These are phyloP conservation scores for Botryotinia globosa DNA, from an alignment of 2,329 filamentous ascomycete genomes.

Conservation along the genomic window DNA sequence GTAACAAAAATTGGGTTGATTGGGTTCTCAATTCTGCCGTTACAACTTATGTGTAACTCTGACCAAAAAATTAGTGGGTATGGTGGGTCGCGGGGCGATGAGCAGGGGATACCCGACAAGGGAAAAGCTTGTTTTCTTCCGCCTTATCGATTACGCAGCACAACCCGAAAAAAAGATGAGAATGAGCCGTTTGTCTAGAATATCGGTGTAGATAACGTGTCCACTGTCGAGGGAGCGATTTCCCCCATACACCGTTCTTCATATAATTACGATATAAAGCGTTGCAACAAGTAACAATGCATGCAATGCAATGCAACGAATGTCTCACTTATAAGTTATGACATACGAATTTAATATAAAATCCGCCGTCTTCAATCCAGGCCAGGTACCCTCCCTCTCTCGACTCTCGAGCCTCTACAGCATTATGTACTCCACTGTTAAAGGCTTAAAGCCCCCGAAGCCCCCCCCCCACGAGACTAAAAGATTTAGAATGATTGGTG, in stretches of 20 bases:
- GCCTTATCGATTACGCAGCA: constrained; percentile 15
- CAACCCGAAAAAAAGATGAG: not conserved
- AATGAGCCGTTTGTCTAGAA: not conserved
- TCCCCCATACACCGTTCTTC: not conserved
- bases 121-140: constrained; percentile 12
- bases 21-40: not conserved
- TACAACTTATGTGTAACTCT: not conserved
- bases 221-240: too few species aligned
- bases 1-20: not conserved
- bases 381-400: not conserved
- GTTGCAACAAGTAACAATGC: not conserved
- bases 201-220: not conserved
- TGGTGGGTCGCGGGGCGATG: not conserved
- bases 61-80: not conserved
- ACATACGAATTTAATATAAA: not conserved
- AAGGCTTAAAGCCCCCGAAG: not conserved
- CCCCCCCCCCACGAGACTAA: not conserved
- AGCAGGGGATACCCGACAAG: not conserved
- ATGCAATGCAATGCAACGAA: not conserved
- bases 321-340: not conserved
- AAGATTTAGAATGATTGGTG: constrained; percentile 1
- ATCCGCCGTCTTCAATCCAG: not conserved
- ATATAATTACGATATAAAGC: not conserved
- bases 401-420: not conserved
- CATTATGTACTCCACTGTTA: not conserved